Percentiles rank a stretch among this genome's conserved stretches.
Conservation (phyloP, 495 filamentous ascomycete species). For the Penicillium coffeae region DNA sequence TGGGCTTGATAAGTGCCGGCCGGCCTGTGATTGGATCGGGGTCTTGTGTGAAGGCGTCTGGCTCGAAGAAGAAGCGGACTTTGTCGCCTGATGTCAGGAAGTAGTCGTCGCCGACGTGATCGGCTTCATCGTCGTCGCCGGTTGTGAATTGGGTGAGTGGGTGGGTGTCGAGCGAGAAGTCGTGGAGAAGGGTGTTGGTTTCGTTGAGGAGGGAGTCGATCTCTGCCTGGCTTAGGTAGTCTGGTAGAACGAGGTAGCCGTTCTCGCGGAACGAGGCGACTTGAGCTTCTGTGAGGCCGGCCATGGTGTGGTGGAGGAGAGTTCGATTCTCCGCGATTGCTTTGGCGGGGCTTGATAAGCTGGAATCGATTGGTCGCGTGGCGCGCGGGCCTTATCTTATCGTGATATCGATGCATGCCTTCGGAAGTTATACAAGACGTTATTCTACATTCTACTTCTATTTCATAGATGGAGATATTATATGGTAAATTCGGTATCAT, state of each 20-base stretch:
- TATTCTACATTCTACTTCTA: too few relatives aligned
- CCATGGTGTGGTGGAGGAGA: constrained; percentile 17
- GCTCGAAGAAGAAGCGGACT: constrained; percentile 95
- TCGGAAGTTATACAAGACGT: too few relatives aligned
- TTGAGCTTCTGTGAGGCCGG: constrained; percentile 68
- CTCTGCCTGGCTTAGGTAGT: constrained; percentile 63
- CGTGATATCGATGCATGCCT: not conserved
- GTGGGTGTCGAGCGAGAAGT: constrained; percentile 72
- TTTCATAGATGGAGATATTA: too few relatives aligned
- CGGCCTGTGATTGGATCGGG: constrained; percentile 44
- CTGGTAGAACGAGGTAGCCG: constrained; percentile 85
- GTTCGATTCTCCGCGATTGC: not conserved
- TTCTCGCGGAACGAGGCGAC: constrained; percentile 68
- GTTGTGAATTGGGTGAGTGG: constrained; percentile 92
- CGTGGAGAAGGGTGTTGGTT: constrained; percentile 67
- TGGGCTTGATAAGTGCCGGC: constrained; percentile 62
- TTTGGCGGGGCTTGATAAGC: not conserved
- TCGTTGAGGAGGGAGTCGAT: constrained; percentile 66
- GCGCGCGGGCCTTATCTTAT: not conserved
- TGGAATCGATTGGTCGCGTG: not conserved
- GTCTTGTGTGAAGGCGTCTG: constrained; percentile 48
- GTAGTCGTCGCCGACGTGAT: constrained; percentile 91
- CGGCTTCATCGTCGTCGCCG: constrained; percentile 49
- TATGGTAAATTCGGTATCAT: not conserved
- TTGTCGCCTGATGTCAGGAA: constrained; percentile 88